Conservation (phyloP, 768 basidiomycete species). For the Tylopilus rubrobrunneus region DNA sequence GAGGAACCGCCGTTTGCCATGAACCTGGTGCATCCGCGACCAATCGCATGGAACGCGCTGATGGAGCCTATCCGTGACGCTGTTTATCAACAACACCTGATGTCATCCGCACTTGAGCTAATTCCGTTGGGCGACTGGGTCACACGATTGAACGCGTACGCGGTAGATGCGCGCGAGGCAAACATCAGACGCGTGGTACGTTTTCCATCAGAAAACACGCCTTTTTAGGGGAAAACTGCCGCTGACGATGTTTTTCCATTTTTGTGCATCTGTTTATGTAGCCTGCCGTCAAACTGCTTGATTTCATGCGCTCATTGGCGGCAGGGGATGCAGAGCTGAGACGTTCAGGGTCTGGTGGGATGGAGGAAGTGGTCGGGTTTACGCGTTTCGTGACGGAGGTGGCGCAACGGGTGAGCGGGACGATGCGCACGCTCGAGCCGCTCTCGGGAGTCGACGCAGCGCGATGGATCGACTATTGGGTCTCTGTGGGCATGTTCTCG, state of each 20-base stretch:
- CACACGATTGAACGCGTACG: no score
- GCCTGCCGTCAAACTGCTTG: slow-evolving; percentile 26
- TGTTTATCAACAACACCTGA: no score
- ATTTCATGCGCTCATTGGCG: background rate
- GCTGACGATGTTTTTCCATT: slow-evolving; percentile 1
- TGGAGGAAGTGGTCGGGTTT: background rate
- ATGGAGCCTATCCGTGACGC: no score
- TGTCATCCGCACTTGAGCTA: no score
- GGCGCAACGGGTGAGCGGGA: slow-evolving; percentile 1
- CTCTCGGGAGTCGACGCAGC: slow-evolving; percentile 25
- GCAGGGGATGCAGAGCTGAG: background rate
- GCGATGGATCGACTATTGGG: slow-evolving; percentile 27
- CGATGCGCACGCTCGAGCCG: slow-evolving; percentile 15
- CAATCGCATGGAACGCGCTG: no score
- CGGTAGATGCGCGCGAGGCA: no score
- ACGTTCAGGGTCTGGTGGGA: background rate
- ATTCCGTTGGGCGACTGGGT: no score
- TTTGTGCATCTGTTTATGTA: background rate
- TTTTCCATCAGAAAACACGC: no score
- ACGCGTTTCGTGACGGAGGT: no score
- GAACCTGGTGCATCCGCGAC: no score
- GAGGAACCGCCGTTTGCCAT: no score
- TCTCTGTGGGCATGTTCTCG: slow-evolving; percentile 21
- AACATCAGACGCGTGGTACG: no score
- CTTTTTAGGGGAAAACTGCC: background rate